Conservation (phyloP, 345 rosid genomes). For the Odontarrhena argentea region DNA sequence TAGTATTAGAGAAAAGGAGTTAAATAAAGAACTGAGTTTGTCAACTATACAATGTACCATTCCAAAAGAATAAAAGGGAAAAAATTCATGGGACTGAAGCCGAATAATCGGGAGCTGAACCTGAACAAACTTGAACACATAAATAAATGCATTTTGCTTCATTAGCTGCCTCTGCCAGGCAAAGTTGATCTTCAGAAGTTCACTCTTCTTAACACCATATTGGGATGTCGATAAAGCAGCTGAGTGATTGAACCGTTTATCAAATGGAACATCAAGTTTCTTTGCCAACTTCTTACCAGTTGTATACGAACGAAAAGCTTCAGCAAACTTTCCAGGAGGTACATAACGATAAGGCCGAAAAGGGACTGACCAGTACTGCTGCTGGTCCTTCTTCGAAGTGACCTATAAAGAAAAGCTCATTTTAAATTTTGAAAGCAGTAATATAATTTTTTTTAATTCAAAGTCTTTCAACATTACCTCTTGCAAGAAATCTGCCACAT, state of each 20-base stretch:
- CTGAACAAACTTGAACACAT: conserved; percentile 95
- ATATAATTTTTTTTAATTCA: conserved; percentile 11
- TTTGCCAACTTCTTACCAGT: conserved; percentile 62
- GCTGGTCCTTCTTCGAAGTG: conserved; percentile 86
- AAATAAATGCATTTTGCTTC: conserved; percentile 88
- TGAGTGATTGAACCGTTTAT: conserved; percentile 84
- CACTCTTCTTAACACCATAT: conserved; percentile 66
- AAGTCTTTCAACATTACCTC: conserved; percentile 61
- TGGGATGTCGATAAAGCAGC: conserved; percentile 83
- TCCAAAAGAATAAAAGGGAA: background rate
- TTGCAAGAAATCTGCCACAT: conserved; percentile 97
- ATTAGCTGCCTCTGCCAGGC: conserved; percentile 89
- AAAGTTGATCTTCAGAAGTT: conserved; percentile 74
- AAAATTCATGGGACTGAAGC: conserved; percentile 1
- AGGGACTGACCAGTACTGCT: conserved; percentile 91
- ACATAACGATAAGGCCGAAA: conserved; percentile 74
- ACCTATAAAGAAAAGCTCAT: conserved; percentile 55
- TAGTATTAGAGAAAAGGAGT: conserved; percentile 25
- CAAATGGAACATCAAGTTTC: conserved; percentile 73
- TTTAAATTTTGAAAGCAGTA: background rate
- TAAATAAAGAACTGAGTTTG: background rate
- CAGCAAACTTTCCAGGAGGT: conserved; percentile 83
- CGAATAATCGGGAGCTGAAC: conserved; percentile 42
- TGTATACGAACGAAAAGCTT: conserved; percentile 65
- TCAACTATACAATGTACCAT: background rate